phyloP scores from a whole-genome alignment of 2,329 filamentous ascomycete species.

The Pseudocercospora fijiensis region DNA sequence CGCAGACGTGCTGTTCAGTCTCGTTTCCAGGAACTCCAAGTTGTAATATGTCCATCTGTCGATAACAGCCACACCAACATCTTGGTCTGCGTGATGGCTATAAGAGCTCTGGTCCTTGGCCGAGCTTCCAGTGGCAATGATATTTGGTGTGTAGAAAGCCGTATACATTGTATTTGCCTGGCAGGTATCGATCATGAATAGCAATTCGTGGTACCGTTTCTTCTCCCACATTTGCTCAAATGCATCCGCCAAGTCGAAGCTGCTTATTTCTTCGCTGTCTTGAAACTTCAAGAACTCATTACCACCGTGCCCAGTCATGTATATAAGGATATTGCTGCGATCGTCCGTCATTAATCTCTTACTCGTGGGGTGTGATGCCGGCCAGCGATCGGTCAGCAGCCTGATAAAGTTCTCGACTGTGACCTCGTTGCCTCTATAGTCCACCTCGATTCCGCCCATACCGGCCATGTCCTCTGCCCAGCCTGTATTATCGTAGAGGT shows the following conservation, averaged over 20 bases:
- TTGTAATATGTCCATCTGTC: conserved; percentile 99
- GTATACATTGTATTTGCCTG: conserved; percentile 99
- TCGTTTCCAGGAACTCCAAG: conserved; percentile 89
- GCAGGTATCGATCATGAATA: conserved; percentile 99
- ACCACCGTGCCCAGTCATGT: conserved; percentile 98
- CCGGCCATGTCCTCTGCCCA: conserved; percentile 28
- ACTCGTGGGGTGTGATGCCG: conserved; percentile 89
- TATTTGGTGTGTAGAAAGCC: conserved; percentile 96
- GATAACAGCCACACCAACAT: conserved; percentile 96
- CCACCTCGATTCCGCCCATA: conserved; percentile 74
- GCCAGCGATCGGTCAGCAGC: conserved; percentile 87
- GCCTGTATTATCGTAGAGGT: conserved; percentile 79
- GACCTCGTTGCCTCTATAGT: conserved; percentile 96
- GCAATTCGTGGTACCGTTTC: conserved; percentile 95
- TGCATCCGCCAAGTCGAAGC: conserved; percentile 91
- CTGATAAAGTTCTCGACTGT: conserved; percentile 99
- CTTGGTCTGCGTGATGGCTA: conserved; percentile 95
- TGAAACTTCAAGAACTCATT: conserved; percentile 99
- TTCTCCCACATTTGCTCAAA: conserved; percentile 99
- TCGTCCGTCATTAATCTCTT: conserved; percentile 94
- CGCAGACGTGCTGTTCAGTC: conserved; percentile 79
- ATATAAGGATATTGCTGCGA: conserved; percentile 93
- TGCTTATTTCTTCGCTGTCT: conserved; percentile 94
- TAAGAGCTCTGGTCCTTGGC: conserved; percentile 96
- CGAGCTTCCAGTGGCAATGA: conserved; percentile 94